Base-by-base conservation (phyloP, 441 rosid genomes). In the Adansonia grandidieri region DNA sequence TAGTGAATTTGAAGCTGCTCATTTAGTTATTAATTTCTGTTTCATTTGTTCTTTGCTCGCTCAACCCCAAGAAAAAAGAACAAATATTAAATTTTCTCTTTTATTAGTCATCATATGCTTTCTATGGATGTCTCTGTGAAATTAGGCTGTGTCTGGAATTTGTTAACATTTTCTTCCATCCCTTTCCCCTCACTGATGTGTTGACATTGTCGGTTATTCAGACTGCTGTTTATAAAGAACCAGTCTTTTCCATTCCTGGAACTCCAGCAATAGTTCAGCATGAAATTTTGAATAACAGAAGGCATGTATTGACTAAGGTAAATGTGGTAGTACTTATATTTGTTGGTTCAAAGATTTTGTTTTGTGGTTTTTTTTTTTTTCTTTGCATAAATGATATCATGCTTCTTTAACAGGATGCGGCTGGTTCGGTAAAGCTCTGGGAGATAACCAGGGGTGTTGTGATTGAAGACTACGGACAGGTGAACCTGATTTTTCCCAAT, bases 301-400 rank as follows among this genome's bases (percentile, higher is more conserved):
- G 98, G 88, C 98, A 95, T 84, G 94, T 97, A 66, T 88, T 96
- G 86, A 94, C 98, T 1, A 96, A 94, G 99, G 99, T 94, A 81
- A 82, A 72, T 76, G 44, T 62, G 7, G 5, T 64, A 62, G 68
- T 63, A 63, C 66, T 56, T 42, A 9, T 15, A 47, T 77, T 45
- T 63, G 57, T 37, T 8, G 53, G 17, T 11, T 66, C 57, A 15
- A 10, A 9, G 56, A 48, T 77, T 19, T 61, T 75, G 32, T 67
- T 78, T 77, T 78, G 54, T 57, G 53, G 9, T 24, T 47, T 67
- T 47, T 51, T 69, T 17, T 75, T 42, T 42, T 42, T 42, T 42
- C 8, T 42, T 79, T 64, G 10, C 58, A 19, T 73, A 78, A 80
- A 67, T 67, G 66, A 77, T 82, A 20, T 70, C 17, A 64, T 44